Evolutionary conservation across 768 basidiomycete species (phyloP).

Genomic region (Leccinum rimulosum): DNA sequence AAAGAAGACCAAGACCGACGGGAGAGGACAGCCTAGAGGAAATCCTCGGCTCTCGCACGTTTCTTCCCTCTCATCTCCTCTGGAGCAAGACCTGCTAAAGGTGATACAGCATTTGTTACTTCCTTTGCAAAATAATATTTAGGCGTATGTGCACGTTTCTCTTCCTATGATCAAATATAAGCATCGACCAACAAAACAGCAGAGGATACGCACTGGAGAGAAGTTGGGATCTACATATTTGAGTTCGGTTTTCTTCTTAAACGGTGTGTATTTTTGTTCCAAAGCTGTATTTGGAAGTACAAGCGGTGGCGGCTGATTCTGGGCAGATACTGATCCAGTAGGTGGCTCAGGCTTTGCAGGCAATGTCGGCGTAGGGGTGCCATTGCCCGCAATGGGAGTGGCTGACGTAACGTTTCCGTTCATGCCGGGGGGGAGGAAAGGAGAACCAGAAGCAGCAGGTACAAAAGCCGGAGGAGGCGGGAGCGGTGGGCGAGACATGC

Average conservation of each 20-base stretch:
- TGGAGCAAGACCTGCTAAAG: slow-evolving; percentile 24
- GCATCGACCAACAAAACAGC: neutral
- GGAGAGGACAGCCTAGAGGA: slow-evolving; percentile 45
- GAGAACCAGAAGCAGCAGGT: slow-evolving; percentile 32
- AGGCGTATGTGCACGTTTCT: slow-evolving; percentile 62
- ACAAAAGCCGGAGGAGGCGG: slow-evolving; percentile 38
- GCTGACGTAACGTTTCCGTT: slow-evolving; percentile 21
- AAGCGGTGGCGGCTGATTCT: slow-evolving; percentile 28
- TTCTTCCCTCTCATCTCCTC: slow-evolving; percentile 80
- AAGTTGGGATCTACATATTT: slow-evolving; percentile 79
- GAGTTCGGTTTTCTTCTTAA: slow-evolving; percentile 74
- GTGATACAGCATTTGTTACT: slow-evolving; percentile 24
- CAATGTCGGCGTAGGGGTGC: slow-evolving; percentile 20
- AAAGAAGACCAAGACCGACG: slow-evolving; percentile 32
- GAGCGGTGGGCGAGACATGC: slow-evolving; percentile 35
- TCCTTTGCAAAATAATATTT: slow-evolving; percentile 60
- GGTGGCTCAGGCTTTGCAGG: slow-evolving; percentile 10
- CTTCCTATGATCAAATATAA: slow-evolving; percentile 51
- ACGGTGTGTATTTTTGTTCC: slow-evolving; percentile 64
- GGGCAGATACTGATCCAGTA: slow-evolving; percentile 23
- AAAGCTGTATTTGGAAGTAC: slow-evolving; percentile 55
- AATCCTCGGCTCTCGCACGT: slow-evolving; percentile 83
- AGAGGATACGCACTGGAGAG: slow-evolving; percentile 55
- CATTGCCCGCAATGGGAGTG: slow-evolving; percentile 22
- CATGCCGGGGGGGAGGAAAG: slow-evolving; percentile 25